phyloP scores from a whole-genome alignment of 2,329 filamentous ascomycete genomes.

The Epichloe gansuensis region DNA sequence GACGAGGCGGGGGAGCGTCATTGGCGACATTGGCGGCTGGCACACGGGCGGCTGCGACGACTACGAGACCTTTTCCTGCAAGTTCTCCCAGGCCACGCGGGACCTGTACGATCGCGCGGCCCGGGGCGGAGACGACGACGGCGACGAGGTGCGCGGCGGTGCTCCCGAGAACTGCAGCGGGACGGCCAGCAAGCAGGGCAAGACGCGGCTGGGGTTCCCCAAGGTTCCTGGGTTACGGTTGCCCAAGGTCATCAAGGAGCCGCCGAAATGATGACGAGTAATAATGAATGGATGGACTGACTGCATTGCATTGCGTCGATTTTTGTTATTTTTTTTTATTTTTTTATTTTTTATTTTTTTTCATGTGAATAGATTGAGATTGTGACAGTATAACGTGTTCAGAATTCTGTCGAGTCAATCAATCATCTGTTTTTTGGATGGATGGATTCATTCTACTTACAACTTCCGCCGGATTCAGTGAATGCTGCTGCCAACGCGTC shows the following conservation, averaged over 20 bases:
- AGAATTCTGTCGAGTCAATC: no score
- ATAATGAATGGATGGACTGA: no score
- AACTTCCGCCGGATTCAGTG: no score
- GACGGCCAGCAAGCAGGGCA: not conserved
- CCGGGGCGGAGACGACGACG: not conserved
- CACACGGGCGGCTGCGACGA: slow-evolving; percentile 8
- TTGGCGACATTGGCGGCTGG: slow-evolving; percentile 7
- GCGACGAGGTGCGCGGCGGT: slow-evolving; percentile 2
- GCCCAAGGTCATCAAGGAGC: slow-evolving; percentile 3
- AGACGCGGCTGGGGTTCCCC: not conserved
- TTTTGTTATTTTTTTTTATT: no score
- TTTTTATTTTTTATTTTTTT: no score
- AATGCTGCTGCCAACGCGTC: no score
- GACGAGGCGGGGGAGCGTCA: slow-evolving; percentile 4
- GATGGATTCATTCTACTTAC: no score
- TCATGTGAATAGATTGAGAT: no score
- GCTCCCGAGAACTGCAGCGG: slow-evolving; percentile 4
- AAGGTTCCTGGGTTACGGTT: not conserved
- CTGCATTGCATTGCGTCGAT: no score
- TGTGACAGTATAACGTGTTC: no score
- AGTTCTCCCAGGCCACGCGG: slow-evolving; percentile 2
- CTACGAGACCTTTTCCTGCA: slow-evolving; percentile 6
- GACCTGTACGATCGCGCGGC: slow-evolving; percentile 1
- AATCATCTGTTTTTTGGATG: no score
- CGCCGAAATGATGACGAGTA: no score